Base-by-base conservation (phyloP, 2,329 filamentous ascomycete genomes). In the Juglanconis oblonga region DNA sequence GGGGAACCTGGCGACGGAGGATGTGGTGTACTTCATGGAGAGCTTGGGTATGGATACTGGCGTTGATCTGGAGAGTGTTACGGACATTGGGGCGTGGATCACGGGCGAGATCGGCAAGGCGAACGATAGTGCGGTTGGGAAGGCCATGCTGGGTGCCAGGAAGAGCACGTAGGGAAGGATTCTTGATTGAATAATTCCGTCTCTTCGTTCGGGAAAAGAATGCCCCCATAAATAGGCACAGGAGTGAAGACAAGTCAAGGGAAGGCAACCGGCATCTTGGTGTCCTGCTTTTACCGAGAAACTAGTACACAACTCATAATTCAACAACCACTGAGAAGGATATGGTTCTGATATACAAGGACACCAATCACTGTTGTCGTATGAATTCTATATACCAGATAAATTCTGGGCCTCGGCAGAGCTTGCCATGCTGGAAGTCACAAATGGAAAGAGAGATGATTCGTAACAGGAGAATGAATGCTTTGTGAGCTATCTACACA, bases 1-100 rank as follows among this genome's bases (percentile, higher is more conserved):
- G 45, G 92, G 92, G 1, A 96, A 96, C 71, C 90, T 94, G 11
- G 87, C 90, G 1, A 93, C 91, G 0, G 92, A 96, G 74, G 89
- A 96, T 71, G 75, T 96, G 74, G 87, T 95, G 1, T 91, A 94
- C 70, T 88, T 90, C 63, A 76, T 91, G 70, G 87, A 91, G 71
- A 89, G 84, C 62, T 72, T 92, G 57, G 91, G 91, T 0, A 86
- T 91, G 75, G 78, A 86, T 47, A 93, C 91, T 0, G 91, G 90
- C 0, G 82, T 95, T 1, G 83, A 91, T 69, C 65, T 92, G 61
- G 83, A 88, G 63, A 82, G 81, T 48, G 75, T 94, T 56, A 81
- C 82, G 40, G 83, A 88, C 61, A 85, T 91, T 57, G 91, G 91
- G 0, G 77, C 81, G 13, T 92, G 90, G 90, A 91, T 92, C 60